phyloP scores from a whole-genome alignment of 768 basidiomycete genomes.

The Phylloporus sp. region DNA sequence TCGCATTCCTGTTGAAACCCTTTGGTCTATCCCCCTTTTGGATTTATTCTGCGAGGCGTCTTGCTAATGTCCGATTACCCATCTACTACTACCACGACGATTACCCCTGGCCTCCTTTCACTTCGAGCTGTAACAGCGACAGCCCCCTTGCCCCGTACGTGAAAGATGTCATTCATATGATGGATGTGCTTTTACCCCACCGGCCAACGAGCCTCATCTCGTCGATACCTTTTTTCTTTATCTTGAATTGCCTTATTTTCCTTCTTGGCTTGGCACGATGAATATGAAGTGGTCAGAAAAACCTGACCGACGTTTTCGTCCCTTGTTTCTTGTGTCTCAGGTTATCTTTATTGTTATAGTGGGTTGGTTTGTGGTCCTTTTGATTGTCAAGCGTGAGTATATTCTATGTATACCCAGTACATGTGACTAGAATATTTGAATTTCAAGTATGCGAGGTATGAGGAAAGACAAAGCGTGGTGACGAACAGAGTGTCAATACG shows the following conservation, averaged over 20 bases:
- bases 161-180: slow-evolving; percentile 15
- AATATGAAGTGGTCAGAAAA: no score
- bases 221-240: slow-evolving; percentile 28
- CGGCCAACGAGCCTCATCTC: slow-evolving; percentile 35
- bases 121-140: background rate
- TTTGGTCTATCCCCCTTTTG: background rate
- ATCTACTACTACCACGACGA: background rate
- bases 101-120: background rate
- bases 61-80: slow-evolving; percentile 11
- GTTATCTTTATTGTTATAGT: no score
- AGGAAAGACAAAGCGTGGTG: no score
- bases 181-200: slow-evolving; percentile 25
- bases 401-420: background rate
- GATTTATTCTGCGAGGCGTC: background rate
- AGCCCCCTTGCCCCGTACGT: slow-evolving; percentile 5
- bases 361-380: background rate
- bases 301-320: background rate
- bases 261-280: background rate
- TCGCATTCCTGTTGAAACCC: slow-evolving; percentile 9
- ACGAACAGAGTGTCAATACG: no score
- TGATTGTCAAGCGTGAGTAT: background rate
- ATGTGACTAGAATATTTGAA: background rate
- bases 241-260: background rate
- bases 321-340: background rate
- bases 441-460: no score